A percentile compares a stretch with the other conserved stretches of the same genome.
Conservation (phyloP, 768 basidiomycete genomes). For the Kwoniella sp. region DNA sequence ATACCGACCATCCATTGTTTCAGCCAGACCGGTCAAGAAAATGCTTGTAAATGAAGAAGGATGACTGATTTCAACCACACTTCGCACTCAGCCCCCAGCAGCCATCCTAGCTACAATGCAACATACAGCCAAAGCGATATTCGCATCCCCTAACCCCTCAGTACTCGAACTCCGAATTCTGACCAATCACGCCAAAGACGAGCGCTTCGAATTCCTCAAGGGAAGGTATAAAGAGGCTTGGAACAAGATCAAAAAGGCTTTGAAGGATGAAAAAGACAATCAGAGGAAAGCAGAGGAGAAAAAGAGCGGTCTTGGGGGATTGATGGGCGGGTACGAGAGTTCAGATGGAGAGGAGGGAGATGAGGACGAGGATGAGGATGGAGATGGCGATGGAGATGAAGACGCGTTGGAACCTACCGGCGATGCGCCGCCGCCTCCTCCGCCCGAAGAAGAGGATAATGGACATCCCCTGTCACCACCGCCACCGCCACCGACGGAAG, state of each 20-base stretch:
- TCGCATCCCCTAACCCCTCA: constrained; percentile 71
- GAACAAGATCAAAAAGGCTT: constrained; percentile 62
- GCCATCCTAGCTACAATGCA: constrained; percentile 73
- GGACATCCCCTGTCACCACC: constrained; percentile 5
- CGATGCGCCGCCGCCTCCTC: constrained; percentile 2
- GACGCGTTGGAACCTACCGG: neutral
- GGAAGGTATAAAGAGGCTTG: constrained; percentile 74
- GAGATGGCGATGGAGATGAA: neutral
- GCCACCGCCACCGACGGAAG: constrained; percentile 2
- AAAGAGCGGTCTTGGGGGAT: constrained; percentile 11
- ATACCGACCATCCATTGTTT: too few relatives aligned
- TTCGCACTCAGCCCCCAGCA: constrained; percentile 42
- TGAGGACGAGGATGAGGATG: neutral
- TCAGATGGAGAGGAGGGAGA: neutral
- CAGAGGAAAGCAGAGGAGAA: constrained; percentile 7
- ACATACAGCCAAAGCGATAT: constrained; percentile 71
- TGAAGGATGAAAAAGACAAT: constrained; percentile 11
- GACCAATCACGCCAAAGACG: constrained; percentile 77
- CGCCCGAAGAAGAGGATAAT: neutral
- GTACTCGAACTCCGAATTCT: constrained; percentile 86
- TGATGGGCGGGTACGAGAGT: constrained; percentile 25
- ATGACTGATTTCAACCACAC: too few relatives aligned
- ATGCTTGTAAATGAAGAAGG: too few relatives aligned
- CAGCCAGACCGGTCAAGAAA: too few relatives aligned
- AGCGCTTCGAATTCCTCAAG: constrained; percentile 76